Evolutionary conservation across 805 yeast genomes (phyloP), one percentile per base, ranked within the genome.

Genomic region (Pichia exigua): DNA sequence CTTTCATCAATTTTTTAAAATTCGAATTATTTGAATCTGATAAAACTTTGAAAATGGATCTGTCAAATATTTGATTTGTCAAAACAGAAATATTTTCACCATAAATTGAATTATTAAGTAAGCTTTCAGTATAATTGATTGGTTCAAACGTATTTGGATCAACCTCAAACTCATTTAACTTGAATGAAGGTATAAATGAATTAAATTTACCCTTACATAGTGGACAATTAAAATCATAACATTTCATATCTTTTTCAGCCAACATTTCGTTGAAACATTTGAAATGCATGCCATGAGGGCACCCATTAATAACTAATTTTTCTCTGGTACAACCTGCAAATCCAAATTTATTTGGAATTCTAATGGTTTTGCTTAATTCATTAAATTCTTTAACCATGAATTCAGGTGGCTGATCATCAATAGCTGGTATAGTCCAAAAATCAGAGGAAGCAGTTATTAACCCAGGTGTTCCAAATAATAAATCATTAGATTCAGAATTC

Each of bases 381-480:
- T 49, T 7, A 48, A 61, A 49, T 2, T 58, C 57, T 12, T 63
- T 57, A 17, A 62, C 58, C 56, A 65, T 60, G 26, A 64, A 55
- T 5, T 46, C 38, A 22, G 64, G 60, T 54, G 69, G 59, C 56
- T 52, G 55, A 61, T 62, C 58, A 57, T 65, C 65, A 60, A 42
- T 51, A 48, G 53, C 62, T 47, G 79, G 78, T 15, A 77, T 51
- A 43, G 68, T 70, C 78, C 85, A 78, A 48, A 80, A 75, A 0
- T 71, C 64, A 0, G 82, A 73, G 0, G 82, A 67, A 18, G 67
- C 65, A 2, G 74, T 69, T 15, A 73, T 70, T 32, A 74, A 73
- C 4, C 77, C 75, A 1, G 88, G 82, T n/a, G 81, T 63, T 12
- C 87, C 87, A 64, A 85, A 77, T 0, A 78, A 54, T 35, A 77